Percentiles rank a stretch among this genome's conserved stretches.
phyloP scores from a whole-genome alignment of 192 early-diverging fungal genomes.

The Linnemannia zychae region DNA sequence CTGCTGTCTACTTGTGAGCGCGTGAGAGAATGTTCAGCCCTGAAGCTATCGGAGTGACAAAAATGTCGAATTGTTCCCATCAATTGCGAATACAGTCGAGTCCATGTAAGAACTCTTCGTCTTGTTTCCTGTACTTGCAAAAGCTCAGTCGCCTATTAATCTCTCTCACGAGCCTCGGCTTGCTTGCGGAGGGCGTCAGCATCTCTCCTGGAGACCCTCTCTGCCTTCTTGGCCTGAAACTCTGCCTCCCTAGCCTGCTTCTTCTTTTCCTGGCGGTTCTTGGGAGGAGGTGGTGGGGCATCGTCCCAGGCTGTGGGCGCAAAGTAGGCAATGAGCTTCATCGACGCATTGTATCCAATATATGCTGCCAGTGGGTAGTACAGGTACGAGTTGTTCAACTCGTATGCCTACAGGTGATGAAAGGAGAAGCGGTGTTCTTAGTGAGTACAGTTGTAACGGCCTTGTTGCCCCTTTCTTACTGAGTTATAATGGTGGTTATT shows the following conservation, averaged over 20 bases:
- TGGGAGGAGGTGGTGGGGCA: slow-evolving; percentile 34
- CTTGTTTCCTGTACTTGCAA: not conserved
- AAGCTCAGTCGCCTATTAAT: not conserved
- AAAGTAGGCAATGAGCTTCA: slow-evolving; percentile 30
- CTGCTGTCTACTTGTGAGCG: not conserved
- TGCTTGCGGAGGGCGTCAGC: slow-evolving; percentile 46
- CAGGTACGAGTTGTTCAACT: slow-evolving; percentile 32
- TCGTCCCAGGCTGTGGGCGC: slow-evolving; percentile 43
- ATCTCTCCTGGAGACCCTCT: slow-evolving; percentile 24
- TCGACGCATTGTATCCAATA: slow-evolving; percentile 37
- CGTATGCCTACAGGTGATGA: slow-evolving; percentile 23
- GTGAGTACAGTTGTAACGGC: not conserved
- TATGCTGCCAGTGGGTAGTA: slow-evolving; percentile 40
- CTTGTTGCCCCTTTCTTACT: too few species aligned
- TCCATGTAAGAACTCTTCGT: not conserved
- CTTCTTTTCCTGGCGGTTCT: slow-evolving; percentile 50
- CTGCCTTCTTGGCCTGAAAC: slow-evolving; percentile 22
- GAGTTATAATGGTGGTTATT: not conserved
- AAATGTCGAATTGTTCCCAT: not conserved
- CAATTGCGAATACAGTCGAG: not conserved
- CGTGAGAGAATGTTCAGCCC: not conserved
- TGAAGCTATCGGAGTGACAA: not conserved
- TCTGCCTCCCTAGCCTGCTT: slow-evolving; percentile 49
- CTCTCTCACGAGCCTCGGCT: slow-evolving; percentile 34
- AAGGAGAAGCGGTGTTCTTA: not conserved